Conservation (phyloP, 768 basidiomycete genomes). For the Crassisporium funariophilum region DNA sequence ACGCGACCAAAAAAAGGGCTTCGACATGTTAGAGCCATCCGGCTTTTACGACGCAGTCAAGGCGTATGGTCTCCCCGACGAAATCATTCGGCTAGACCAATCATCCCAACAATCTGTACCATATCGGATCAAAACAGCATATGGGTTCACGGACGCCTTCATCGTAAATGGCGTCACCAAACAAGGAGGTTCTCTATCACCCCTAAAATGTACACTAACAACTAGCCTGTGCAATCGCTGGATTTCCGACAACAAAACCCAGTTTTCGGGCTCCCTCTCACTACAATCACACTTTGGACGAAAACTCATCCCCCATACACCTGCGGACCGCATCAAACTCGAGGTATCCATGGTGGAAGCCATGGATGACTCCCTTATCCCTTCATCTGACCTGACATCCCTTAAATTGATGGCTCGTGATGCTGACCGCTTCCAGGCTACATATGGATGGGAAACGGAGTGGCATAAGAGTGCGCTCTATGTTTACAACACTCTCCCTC, state of each 20-base stretch:
- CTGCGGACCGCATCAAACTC: background rate
- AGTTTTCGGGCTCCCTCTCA: background rate
- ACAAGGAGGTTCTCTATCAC: constrained; percentile 25
- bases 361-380: constrained; percentile 14
- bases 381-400: constrained; percentile 1
- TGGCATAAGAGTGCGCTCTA: constrained; percentile 21
- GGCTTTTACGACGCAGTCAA: too few species aligned
- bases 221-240: constrained; percentile 9
- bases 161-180: constrained; percentile 26
- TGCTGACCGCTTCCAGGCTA: constrained; percentile 25
- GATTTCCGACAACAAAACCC: constrained; percentile 1
- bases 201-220: constrained; percentile 12
- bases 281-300: constrained; percentile 1
- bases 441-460: constrained; percentile 27
- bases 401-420: too few species aligned
- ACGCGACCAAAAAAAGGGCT: constrained; percentile 31
- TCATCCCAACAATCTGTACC: constrained; percentile 22
- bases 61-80: constrained; percentile 26
- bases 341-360: constrained; percentile 11
- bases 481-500: constrained; percentile 6
- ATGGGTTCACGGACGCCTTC: constrained; percentile 25
- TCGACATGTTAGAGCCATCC: constrained; percentile 28
- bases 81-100: constrained; percentile 27
- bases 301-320: background rate
- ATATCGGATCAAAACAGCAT: constrained; percentile 24